phyloP scores from a whole-genome alignment of 2,329 filamentous ascomycete species.

The Stemphylium vesicarium region DNA sequence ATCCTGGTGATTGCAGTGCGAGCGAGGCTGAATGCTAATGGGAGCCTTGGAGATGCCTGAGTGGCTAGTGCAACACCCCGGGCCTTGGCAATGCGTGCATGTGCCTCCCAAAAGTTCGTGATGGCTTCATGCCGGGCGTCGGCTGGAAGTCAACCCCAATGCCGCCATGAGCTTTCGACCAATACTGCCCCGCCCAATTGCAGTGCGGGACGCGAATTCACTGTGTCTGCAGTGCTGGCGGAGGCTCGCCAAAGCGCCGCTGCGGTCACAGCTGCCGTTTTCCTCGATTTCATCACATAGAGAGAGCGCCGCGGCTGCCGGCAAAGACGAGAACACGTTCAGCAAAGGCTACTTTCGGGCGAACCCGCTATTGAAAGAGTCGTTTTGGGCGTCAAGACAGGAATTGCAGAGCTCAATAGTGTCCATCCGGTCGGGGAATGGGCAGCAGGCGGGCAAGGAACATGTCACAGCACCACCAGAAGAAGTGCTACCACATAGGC shows the following conservation, averaged over 20 bases:
- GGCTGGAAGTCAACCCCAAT: conserved; percentile 15
- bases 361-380: conserved; percentile 43
- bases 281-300: conserved; percentile 34
- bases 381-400: conserved; percentile 36
- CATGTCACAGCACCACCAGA: conserved; percentile 20
- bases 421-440: conserved; percentile 13
- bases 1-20: no score
- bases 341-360: conserved; percentile 50
- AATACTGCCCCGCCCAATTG: conserved; percentile 37
- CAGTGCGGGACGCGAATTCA: conserved; percentile 34
- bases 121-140: background rate
- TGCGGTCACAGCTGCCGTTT: conserved; percentile 35
- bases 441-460: conserved; percentile 13
- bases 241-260: conserved; percentile 30
- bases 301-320: conserved; percentile 38
- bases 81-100: conserved; percentile 12
- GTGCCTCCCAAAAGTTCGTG: conserved; percentile 12
- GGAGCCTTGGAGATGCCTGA: background rate
- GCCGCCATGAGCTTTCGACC: conserved; percentile 49
- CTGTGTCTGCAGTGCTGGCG: conserved; percentile 47
- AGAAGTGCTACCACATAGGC: conserved; percentile 45
- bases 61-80: conserved; percentile 8
- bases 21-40: background rate
- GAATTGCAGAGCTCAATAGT: conserved; percentile 43
- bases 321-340: conserved; percentile 41